These are phyloP conservation scores for Colletotrichum agaves DNA, from an alignment of 2,329 filamentous ascomycete species.

Conservation along the genomic window DNA sequence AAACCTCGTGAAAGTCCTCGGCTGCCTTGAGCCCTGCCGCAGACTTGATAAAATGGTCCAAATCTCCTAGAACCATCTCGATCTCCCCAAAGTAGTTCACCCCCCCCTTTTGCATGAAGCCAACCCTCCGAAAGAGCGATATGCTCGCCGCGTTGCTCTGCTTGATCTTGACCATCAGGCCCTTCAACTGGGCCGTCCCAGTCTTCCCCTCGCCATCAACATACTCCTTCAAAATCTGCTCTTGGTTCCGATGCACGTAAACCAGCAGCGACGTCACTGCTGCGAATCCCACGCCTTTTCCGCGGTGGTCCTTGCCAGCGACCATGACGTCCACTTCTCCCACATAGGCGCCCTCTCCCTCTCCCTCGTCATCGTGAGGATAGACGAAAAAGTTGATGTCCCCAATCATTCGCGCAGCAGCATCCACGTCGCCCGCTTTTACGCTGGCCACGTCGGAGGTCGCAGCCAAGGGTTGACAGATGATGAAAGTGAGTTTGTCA, in stretches of 20 bases:
- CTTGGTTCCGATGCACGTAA: slow-evolving; percentile 70
- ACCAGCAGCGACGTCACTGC: slow-evolving; percentile 75
- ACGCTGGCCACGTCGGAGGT: slow-evolving; percentile 7
- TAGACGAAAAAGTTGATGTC: slow-evolving; percentile 87
- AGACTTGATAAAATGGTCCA: slow-evolving; percentile 37
- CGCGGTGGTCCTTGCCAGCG: slow-evolving; percentile 66
- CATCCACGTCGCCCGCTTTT: slow-evolving; percentile 61
- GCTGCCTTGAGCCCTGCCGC: slow-evolving; percentile 9
- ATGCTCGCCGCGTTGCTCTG: slow-evolving; percentile 64
- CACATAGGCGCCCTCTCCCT: slow-evolving; percentile 53
- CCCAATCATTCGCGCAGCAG: slow-evolving; percentile 70
- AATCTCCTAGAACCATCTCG: slow-evolving; percentile 55
- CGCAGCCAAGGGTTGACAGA: slow-evolving; percentile 65
- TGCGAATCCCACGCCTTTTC: slow-evolving; percentile 72
- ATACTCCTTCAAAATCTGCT: slow-evolving; percentile 63
- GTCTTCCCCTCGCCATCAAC: slow-evolving; percentile 38
- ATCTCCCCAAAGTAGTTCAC: slow-evolving; percentile 72
- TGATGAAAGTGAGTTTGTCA: slow-evolving; percentile 94
- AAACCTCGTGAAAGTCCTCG: slow-evolving; percentile 24
- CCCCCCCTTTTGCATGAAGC: slow-evolving; percentile 61
- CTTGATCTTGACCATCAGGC: slow-evolving; percentile 69
- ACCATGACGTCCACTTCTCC: slow-evolving; percentile 93
- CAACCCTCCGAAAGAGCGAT: slow-evolving; percentile 61
- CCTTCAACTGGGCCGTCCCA: slow-evolving; percentile 48
- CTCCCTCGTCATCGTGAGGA: slow-evolving; percentile 62